Base-by-base conservation (phyloP, 768 basidiomycete species). In the Gloeophyllum trabeum region DNA sequence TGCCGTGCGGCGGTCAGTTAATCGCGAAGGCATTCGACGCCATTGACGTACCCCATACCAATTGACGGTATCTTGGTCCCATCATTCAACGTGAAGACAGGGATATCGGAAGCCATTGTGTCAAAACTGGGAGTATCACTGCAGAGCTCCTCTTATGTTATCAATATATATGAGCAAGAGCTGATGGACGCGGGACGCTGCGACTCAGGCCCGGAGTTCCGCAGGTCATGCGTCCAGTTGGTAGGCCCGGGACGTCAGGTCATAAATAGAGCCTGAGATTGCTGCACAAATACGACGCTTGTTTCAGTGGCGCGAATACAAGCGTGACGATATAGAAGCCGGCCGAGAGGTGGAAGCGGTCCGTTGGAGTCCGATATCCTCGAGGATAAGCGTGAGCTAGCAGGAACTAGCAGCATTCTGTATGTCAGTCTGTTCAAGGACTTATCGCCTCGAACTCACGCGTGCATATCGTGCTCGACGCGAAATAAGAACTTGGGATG, bases 71-170 rank as follows among this genome's bases (percentile, higher is more conserved):
- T 42, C 20, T 43, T 42, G 12, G 32, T 24, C n/a, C 45, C 45
- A 26, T 44, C 36, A 25, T 46, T 46, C 10, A 46, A 26, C 4
- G 45, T 46, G 36, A 46, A 46, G 21, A 10, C 13, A 7, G 45
- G 45, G 35, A 46, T 34, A 18, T 42, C 23, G 2, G 37, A 34
- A 23, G 35, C 42, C n/a, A 34, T 42, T n/a, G 25, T 40, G 19
- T 13, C n/a, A 3, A 40, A 23, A 13, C 25, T 4, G 20, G 35
- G n/a, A 20, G 23, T 20, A 3, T 20, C 20, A 12, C 3, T 12
- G n/a, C n/a, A n/a, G n/a, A n/a, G n/a, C n/a, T n/a, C n/a, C n/a
- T n/a, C 12, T n/a, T 40, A 13, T 24, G 28, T 30, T 30, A 7
- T 30, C 28, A 30, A 30, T 7, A 7, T 16, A 30, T 16, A 16